These are phyloP conservation scores for Monosporascus ibericus DNA, from an alignment of 2,329 filamentous ascomycete genomes.

Conservation along the genomic window DNA sequence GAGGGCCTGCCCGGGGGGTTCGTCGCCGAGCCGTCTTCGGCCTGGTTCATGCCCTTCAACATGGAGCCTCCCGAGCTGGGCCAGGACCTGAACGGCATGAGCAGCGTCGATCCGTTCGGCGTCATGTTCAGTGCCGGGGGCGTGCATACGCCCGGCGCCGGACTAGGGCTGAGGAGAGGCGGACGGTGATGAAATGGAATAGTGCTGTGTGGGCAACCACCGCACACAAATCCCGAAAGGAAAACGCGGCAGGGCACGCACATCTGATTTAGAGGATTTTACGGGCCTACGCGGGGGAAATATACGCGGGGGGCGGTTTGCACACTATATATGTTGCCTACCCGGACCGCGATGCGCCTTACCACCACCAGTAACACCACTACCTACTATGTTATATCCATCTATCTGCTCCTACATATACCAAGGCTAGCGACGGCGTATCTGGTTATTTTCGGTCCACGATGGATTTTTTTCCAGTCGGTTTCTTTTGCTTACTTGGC, in stretches of 20 bases:
- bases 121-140: constrained; percentile 39
- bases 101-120: constrained; percentile 42
- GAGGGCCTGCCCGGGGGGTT: constrained; percentile 19
- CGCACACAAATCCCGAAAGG: no score
- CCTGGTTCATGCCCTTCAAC: constrained; percentile 93
- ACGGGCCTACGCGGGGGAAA: no score
- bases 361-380: not conserved
- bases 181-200: constrained; percentile 13
- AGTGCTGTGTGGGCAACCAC: not conserved
- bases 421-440: not conserved
- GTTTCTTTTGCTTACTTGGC: not conserved
- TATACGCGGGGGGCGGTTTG: no score
- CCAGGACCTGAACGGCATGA: constrained; percentile 39
- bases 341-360: not conserved
- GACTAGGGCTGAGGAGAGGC: constrained; percentile 20
- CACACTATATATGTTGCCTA: no score
- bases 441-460: not conserved
- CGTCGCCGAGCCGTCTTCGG: constrained; percentile 48
- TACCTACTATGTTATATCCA: not conserved
- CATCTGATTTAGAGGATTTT: not conserved
- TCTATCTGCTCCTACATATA: not conserved
- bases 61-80: constrained; percentile 66
- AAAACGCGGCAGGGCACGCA: not conserved
- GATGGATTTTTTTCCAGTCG: not conserved
- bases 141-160: constrained; percentile 28